Base-by-base conservation (phyloP, 768 basidiomycete genomes). In the Boletus tylopilopsis region DNA sequence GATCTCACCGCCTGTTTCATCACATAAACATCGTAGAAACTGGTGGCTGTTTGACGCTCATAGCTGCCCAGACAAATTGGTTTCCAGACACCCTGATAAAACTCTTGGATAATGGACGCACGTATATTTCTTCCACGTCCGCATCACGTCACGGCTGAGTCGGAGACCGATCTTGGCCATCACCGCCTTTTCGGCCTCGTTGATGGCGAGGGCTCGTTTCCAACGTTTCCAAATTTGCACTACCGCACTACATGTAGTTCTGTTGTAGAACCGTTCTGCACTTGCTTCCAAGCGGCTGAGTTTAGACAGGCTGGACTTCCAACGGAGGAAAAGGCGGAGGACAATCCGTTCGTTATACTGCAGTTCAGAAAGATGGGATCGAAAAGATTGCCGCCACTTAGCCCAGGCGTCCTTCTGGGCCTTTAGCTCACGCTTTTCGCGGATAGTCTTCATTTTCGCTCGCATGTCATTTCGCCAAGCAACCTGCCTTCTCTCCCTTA, bases 401-500 rank as follows among this genome's bases (percentile, higher is more conserved):
- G 64, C 71, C 82, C 85, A 87, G 8, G 77, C 76, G 55, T 82
- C 78, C 56, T 71, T 78, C 57, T 73, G 64, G 38, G 87, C 60
- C 57, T 76, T 75, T 6, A 58, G 49, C 24, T 87, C 83, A 49
- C 75, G 74, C 51, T 70, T 80, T 51, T 79, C 78, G 54, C 78
- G 79, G 29, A 86, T 70, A 11, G 66, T 62, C 59, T 78, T 81
- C 81, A 89, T 88, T 61, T 79, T 85, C 54, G 69, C 57, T 24
- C 86, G 83, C 85, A 89, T 89, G 43, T 78, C 84, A 41, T 78
- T 69, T 25, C 82, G 77, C 84, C 85, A 87, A 48, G 74, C 72
- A 21, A 70, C 61, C 58, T 84, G 81, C 58, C 76, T 73, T 57
- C 74, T 81, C 58, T 80, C 74, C 54, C 74, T 78, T 5, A 80